Percentiles rank a stretch among this genome's conserved stretches.
These are phyloP conservation scores for Phytophthora aleatoria DNA, from an alignment of 352 stramenopile genomes.

Conservation along the genomic window DNA sequence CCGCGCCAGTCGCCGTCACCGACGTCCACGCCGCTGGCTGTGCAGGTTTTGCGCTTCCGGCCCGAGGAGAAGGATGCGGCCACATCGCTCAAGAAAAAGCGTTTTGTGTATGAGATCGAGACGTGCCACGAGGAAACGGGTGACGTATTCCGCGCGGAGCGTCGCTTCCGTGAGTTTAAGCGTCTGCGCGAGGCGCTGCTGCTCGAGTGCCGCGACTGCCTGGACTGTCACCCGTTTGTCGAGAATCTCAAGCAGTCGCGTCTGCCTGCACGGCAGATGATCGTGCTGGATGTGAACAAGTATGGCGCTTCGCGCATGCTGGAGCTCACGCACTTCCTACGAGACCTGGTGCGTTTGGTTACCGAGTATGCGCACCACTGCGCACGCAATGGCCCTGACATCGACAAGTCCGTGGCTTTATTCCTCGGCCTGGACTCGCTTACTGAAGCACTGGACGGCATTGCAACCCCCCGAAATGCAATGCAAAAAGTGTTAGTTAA, in stretches of 20 bases:
- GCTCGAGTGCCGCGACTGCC: constrained; percentile 57
- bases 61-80: constrained; percentile 52
- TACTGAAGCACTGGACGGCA: constrained; percentile 46
- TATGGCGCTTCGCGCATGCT: constrained; percentile 61
- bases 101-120: constrained; percentile 81
- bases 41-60: constrained; percentile 65
- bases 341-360: constrained; percentile 56
- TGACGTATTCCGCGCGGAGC: constrained; percentile 56
- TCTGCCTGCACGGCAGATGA: constrained; percentile 49
- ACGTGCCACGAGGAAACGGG: constrained; percentile 65
- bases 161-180: constrained; percentile 75
- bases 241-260: constrained; percentile 57
- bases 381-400: constrained; percentile 49
- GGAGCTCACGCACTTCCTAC: constrained; percentile 70
- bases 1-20: constrained; percentile 10
- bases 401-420: constrained; percentile 69
- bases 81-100: constrained; percentile 60
- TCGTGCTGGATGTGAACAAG: constrained; percentile 64
- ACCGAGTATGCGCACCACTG: constrained; percentile 47
- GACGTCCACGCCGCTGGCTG: constrained; percentile 36
- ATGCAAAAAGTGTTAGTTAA: constrained; percentile 45
- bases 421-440: constrained; percentile 61
- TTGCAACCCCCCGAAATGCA: constrained; percentile 33
- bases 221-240: constrained; percentile 49
- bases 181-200: constrained; percentile 66